Conservation (phyloP, 2,329 filamentous ascomycete species). For the Emmonsia crescens region DNA sequence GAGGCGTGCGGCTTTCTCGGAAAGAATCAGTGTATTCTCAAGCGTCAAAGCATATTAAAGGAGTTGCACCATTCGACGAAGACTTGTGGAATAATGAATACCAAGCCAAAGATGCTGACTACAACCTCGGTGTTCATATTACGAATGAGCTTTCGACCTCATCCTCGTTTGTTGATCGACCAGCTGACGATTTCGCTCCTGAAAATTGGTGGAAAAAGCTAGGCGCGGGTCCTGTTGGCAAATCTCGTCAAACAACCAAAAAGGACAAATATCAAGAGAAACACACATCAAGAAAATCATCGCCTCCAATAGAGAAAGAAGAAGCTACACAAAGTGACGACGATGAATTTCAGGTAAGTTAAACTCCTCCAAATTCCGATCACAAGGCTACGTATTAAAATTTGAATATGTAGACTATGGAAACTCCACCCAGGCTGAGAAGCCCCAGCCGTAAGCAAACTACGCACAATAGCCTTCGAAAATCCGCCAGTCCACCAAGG, state of each 20-base stretch:
- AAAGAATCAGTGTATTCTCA: slow-evolving; percentile 39
- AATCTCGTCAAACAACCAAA: background rate
- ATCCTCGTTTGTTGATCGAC: background rate
- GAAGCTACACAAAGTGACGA: background rate
- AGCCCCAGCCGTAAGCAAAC: background rate
- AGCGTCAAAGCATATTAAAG: slow-evolving; percentile 44
- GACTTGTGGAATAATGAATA: slow-evolving; percentile 32
- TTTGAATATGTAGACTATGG: background rate
- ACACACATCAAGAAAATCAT: slow-evolving; percentile 1
- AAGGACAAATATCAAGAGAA: background rate
- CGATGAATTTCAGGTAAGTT: slow-evolving; percentile 6
- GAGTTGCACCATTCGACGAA: slow-evolving; percentile 44
- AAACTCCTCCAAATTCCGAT: background rate
- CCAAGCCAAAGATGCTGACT: slow-evolving; percentile 12
- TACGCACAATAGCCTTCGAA: background rate
- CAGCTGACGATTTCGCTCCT: background rate
- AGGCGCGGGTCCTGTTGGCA: background rate
- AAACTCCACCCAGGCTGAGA: slow-evolving; percentile 1
- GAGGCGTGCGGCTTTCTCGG: slow-evolving; percentile 35
- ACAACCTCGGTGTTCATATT: slow-evolving; percentile 18
- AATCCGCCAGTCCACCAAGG: background rate
- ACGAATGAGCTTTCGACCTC: slow-evolving; percentile 15
- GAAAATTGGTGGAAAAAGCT: slow-evolving; percentile 5
- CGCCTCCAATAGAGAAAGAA: background rate
- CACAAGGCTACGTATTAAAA: background rate